Evolutionary conservation across 169 alveolate species (phyloP).

Genomic region (Cryptosporidium tyzzeri): DNA sequence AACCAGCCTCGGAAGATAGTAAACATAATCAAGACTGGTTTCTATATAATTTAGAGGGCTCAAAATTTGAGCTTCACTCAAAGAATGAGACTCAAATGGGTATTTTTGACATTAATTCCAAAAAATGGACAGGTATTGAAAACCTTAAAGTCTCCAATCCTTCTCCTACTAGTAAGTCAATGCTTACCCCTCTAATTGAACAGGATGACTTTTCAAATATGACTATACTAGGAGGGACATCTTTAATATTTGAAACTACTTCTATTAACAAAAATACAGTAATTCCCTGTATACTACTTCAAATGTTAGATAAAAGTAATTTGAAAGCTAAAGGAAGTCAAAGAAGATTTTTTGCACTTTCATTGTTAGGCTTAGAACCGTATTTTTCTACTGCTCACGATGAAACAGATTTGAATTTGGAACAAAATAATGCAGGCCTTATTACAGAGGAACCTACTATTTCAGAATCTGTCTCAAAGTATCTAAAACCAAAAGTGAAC

Average conservation of each 20-base stretch:
- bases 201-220: constrained; percentile 9
- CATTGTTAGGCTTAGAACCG: constrained; percentile 56
- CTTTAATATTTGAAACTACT: constrained; percentile 5
- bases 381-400: background rate
- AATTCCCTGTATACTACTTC: constrained; percentile 49
- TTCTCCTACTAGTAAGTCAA: constrained; percentile 32
- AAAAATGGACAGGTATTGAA: constrained; percentile 13
- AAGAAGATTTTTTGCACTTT: constrained; percentile 17
- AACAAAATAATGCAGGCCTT: background rate
- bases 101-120: constrained; percentile 12
- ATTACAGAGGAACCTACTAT: background rate
- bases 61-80: background rate
- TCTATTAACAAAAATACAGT: constrained; percentile 18
- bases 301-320: background rate
- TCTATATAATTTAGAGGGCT: background rate
- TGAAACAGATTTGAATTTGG: background rate
- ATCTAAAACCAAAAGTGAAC: constrained; percentile 28
- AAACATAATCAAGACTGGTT: constrained; percentile 14
- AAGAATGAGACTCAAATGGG: background rate
- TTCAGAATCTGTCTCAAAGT: constrained; percentile 1
- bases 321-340: background rate
- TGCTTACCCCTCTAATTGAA: constrained; percentile 11
- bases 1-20: background rate
- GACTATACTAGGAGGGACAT: constrained; percentile 10
- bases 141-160: constrained; percentile 35